Evolutionary conservation across 164 flowering plant genomes (phyloP).

Genomic region (Buxus sempervirens): DNA sequence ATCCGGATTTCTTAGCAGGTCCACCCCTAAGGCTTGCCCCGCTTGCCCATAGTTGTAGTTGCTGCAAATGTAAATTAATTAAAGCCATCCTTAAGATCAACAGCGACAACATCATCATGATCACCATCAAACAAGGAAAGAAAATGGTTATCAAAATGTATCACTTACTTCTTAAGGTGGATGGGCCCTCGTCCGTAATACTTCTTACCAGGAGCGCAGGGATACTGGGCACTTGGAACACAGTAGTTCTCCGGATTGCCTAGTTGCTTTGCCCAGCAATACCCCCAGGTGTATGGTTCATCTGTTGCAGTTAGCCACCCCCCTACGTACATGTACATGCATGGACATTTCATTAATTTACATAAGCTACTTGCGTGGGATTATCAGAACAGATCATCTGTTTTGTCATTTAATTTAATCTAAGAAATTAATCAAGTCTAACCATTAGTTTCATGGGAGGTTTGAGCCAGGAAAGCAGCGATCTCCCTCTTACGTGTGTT

Average conservation of each 20-base stretch:
- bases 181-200: slow-evolving; percentile 47
- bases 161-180: slow-evolving; percentile 33
- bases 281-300: slow-evolving; percentile 26
- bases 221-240: slow-evolving; percentile 6
- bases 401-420: no score
- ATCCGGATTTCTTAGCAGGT: slow-evolving; percentile 30
- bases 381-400: no score
- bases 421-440: no score
- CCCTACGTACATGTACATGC: slow-evolving; percentile 1
- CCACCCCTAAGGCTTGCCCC: slow-evolving; percentile 27
- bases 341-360: neutral
- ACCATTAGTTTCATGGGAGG: slow-evolving; percentile 1
- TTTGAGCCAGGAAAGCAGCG: neutral
- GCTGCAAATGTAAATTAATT: slow-evolving; percentile 9
- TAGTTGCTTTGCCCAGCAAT: slow-evolving; percentile 15
- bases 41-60: slow-evolving; percentile 35
- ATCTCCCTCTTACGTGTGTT: no score
- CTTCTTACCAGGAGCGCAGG: slow-evolving; percentile 31
- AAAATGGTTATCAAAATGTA: neutral
- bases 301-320: slow-evolving; percentile 16
- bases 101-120: no score
- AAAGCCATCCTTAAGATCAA: no score
- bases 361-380: no score
- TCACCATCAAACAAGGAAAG: no score
- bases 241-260: slow-evolving; percentile 13